Conservation (phyloP, 305 asterid genomes). For the Fraxinus dipetala region DNA sequence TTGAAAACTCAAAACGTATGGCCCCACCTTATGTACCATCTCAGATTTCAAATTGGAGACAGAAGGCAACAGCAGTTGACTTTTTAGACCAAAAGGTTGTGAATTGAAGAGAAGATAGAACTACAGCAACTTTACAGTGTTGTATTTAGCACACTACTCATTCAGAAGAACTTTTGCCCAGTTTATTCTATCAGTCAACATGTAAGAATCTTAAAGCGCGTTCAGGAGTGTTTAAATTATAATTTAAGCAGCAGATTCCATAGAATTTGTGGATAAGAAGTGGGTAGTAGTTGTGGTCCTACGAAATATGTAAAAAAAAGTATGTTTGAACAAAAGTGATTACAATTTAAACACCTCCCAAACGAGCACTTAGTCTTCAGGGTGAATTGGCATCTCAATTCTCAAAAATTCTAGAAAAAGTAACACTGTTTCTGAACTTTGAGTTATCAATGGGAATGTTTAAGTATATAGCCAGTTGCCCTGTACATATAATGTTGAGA, state of each 20-base stretch:
- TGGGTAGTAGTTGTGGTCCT: not conserved
- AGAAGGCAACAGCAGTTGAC: not conserved
- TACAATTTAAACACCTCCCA: not conserved
- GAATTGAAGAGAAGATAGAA: not conserved
- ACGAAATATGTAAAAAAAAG: not conserved
- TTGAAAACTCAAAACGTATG: not conserved
- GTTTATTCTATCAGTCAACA: not conserved
- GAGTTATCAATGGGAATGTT: conserved; percentile 6
- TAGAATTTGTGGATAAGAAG: not conserved
- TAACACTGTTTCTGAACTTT: not conserved
- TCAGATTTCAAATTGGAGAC: not conserved
- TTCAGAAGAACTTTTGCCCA: not conserved
- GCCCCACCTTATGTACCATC: not conserved
- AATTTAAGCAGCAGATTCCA: not conserved
- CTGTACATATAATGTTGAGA: not conserved
- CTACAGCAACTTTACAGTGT: not conserved
- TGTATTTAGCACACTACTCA: not conserved
- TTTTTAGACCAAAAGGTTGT: not conserved
- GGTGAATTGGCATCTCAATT: not conserved
- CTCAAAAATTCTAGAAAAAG: not conserved
- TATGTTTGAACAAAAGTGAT: not conserved
- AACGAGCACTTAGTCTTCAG: not conserved
- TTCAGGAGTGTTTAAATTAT: not conserved
- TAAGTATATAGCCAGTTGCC: not conserved
- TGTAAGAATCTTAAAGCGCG: not conserved